phyloP scores from a whole-genome alignment of 768 basidiomycete genomes.

The Kwoniella europaea region DNA sequence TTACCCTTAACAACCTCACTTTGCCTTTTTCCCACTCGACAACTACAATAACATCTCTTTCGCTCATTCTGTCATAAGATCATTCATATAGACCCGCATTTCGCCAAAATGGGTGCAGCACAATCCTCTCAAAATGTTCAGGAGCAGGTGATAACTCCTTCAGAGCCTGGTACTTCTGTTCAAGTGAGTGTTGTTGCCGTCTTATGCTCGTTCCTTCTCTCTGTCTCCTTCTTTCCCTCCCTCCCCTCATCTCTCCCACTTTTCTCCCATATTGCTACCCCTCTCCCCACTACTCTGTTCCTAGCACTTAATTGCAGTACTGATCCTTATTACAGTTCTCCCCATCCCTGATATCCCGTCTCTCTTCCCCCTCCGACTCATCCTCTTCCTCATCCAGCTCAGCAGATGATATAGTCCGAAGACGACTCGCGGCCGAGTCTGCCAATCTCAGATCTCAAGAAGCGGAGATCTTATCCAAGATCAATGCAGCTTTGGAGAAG shows the following conservation, averaged over 20 bases:
- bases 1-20: too few species aligned
- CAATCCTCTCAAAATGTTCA: slow-evolving; percentile 46
- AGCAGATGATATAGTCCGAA: slow-evolving; percentile 46
- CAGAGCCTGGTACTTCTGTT: slow-evolving; percentile 50
- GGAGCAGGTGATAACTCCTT: slow-evolving; percentile 54
- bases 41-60: background rate
- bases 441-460: slow-evolving; percentile 56
- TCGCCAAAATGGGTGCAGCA: slow-evolving; percentile 43
- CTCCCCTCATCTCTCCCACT: background rate
- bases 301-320: too few species aligned
- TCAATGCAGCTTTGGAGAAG: slow-evolving; percentile 57
- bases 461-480: slow-evolving; percentile 52
- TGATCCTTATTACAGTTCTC: slow-evolving; percentile 48
- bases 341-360: slow-evolving; percentile 54
- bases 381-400: slow-evolving; percentile 24
- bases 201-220: background rate
- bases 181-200: slow-evolving; percentile 39
- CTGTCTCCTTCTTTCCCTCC: background rate
- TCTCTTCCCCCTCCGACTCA: slow-evolving; percentile 43
- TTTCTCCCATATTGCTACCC: too few species aligned
- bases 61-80: background rate
- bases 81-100: background rate
- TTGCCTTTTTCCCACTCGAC: too few species aligned
- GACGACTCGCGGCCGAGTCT: slow-evolving; percentile 51
- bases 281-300: too few species aligned